A percentile compares a stretch with the other conserved stretches of the same genome.
Conservation (phyloP, 2,329 filamentous ascomycete species). For the Alternaria brassicae region DNA sequence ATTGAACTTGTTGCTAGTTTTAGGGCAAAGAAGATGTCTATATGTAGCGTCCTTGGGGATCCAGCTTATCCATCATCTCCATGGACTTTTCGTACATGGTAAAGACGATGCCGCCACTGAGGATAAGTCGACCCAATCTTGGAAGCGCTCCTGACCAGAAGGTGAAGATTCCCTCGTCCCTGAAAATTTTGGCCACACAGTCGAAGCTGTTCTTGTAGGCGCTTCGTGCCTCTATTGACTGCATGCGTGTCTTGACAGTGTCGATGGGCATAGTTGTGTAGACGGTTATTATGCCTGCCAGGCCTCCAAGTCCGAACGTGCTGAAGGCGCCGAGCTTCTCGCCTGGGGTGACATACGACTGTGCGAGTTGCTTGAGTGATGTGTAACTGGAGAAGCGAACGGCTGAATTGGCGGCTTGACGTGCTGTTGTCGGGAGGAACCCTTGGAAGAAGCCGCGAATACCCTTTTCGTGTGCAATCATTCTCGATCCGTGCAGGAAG, state of each 20-base stretch:
- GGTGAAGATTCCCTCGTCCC: constrained; percentile 85
- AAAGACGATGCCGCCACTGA: constrained; percentile 97
- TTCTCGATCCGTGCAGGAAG: constrained; percentile 85
- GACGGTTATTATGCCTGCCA: constrained; percentile 91
- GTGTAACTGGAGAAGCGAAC: constrained; percentile 92
- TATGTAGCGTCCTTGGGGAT: constrained; percentile 85
- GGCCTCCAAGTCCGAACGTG: constrained; percentile 89
- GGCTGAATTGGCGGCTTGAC: constrained; percentile 93
- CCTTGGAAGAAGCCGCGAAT: constrained; percentile 95
- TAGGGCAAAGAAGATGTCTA: constrained; percentile 46
- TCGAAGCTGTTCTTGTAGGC: constrained; percentile 87
- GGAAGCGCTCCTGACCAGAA: constrained; percentile 96
- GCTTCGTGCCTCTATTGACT: constrained; percentile 83
- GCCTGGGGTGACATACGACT: constrained; percentile 89
- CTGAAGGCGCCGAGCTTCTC: constrained; percentile 89
- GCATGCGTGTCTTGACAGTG: constrained; percentile 96
- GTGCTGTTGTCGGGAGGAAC: constrained; percentile 90
- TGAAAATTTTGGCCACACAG: constrained; percentile 83
- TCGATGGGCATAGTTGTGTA: constrained; percentile 76
- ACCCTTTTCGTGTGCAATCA: constrained; percentile 89
- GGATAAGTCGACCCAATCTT: constrained; percentile 78
- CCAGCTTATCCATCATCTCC: constrained; percentile 78
- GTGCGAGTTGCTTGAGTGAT: constrained; percentile 85
- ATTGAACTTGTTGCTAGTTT: background rate
- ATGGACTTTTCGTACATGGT: constrained; percentile 98